Percentiles rank a stretch among this genome's conserved stretches.
phyloP scores from a whole-genome alignment of 805 yeast species.

The Saturnispora zaruensis region DNA sequence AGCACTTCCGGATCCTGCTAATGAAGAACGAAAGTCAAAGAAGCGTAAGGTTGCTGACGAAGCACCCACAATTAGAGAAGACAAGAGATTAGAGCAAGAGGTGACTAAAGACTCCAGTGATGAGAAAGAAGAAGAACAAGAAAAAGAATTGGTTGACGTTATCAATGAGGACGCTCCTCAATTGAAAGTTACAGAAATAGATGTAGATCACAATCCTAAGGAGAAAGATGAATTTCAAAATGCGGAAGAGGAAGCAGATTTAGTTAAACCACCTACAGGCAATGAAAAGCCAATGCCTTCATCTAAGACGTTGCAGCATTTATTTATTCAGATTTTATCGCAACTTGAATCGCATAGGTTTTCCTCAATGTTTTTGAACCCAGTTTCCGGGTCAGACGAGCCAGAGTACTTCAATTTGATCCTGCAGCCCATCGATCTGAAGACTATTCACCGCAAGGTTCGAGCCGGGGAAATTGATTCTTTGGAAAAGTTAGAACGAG shows the following conservation, averaged over 20 bases:
- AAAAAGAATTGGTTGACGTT: constrained; percentile 3
- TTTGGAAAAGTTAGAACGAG: constrained; percentile 50
- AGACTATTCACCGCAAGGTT: constrained; percentile 49
- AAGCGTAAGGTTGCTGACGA: constrained; percentile 5
- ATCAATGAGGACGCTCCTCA: neutral
- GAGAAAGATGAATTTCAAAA: neutral
- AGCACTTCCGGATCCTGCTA: neutral
- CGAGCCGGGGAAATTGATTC: constrained; percentile 48
- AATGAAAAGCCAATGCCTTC: neutral
- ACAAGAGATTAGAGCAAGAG: neutral
- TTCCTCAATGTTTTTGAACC: constrained; percentile 65
- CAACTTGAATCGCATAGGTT: constrained; percentile 63
- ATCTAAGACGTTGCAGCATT: constrained; percentile 46
- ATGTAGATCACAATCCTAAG: neutral
- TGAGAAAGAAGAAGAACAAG: neutral
- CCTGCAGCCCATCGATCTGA: constrained; percentile 58
- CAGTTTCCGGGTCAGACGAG: constrained; percentile 60
- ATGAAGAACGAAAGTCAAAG: neutral
- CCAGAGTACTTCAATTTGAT: constrained; percentile 59
- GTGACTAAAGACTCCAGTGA: neutral
- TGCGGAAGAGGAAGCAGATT: neutral
- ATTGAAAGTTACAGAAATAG: neutral
- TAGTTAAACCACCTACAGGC: neutral
- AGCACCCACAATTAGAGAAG: neutral
- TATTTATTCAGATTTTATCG: constrained; percentile 53